Conservation (phyloP, 1,284 basidiomycete species). For the Ganoderma leucocontextum region DNA sequence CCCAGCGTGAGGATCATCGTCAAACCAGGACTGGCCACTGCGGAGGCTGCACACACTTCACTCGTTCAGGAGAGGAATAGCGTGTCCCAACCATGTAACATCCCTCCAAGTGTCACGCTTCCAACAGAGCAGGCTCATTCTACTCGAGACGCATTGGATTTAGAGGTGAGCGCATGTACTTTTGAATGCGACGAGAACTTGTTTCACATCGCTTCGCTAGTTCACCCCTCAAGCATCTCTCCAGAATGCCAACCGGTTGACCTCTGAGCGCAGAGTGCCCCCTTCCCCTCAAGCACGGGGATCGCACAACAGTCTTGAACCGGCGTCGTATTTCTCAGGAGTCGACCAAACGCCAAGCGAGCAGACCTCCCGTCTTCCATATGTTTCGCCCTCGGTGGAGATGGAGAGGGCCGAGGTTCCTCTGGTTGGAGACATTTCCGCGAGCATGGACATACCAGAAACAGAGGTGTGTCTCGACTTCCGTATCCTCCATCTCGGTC, state of each 20-base stretch:
- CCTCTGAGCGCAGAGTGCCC: not conserved
- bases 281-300: not conserved
- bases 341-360: not conserved
- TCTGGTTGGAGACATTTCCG: conserved; percentile 15
- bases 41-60: not conserved
- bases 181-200: too few species aligned
- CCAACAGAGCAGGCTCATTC: not conserved
- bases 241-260: not conserved
- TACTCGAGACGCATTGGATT: not conserved
- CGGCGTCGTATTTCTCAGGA: not conserved
- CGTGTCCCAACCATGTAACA: too few species aligned
- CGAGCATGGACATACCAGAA: conserved; percentile 16
- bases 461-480: conserved; percentile 13
- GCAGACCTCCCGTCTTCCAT: not conserved
- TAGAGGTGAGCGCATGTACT: not conserved
- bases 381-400: not conserved
- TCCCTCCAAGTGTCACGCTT: not conserved
- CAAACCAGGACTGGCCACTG: not conserved
- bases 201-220: not conserved
- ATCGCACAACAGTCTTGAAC: not conserved
- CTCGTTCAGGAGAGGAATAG: not conserved
- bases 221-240: not conserved
- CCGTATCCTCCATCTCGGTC: not conserved
- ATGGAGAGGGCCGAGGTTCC: conserved; percentile 1
- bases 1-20: not conserved